Evolutionary conservation across 2,329 filamentous ascomycete species (phyloP).

Genomic region (Cylindrodendrum hubeiense): DNA sequence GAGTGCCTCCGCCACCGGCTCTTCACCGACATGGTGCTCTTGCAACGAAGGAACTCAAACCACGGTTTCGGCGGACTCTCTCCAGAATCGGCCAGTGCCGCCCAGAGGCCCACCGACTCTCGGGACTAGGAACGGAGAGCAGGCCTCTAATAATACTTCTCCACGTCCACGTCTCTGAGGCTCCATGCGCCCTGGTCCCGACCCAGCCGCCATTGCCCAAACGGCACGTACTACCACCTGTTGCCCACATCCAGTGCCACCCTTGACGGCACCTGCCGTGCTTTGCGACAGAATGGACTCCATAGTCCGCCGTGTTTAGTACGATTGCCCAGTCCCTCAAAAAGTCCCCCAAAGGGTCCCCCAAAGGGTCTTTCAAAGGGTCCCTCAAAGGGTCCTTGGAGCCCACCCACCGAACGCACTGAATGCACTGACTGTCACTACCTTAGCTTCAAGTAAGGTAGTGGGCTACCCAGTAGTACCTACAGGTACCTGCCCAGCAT

Average conservation of each 20-base stretch:
- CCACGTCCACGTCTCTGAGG: neutral
- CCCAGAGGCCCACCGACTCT: neutral
- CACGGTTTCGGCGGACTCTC: neutral
- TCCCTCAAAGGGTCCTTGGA: neutral
- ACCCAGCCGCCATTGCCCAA: conserved; percentile 2
- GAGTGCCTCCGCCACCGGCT: neutral
- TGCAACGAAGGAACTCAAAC: no score
- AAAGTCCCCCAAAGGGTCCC: no score
- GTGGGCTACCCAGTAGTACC: neutral
- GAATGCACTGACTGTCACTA: neutral
- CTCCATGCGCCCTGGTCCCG: neutral
- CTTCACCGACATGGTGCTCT: neutral
- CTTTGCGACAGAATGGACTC: neutral
- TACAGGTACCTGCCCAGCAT: conserved; percentile 18
- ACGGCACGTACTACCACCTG: conserved; percentile 6
- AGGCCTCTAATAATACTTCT: neutral
- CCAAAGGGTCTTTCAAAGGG: no score
- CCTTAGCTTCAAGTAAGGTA: neutral
- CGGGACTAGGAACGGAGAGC: neutral
- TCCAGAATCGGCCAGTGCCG: neutral
- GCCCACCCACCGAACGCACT: neutral
- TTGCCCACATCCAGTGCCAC: conserved; percentile 14
- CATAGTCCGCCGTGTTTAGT: neutral
- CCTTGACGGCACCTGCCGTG: conserved; percentile 22
- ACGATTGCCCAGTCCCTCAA: neutral